Percentiles rank a stretch among this genome's conserved stretches.
These are phyloP conservation scores for Russula dissimulans DNA, from an alignment of 768 basidiomycete genomes.

Conservation along the genomic window DNA sequence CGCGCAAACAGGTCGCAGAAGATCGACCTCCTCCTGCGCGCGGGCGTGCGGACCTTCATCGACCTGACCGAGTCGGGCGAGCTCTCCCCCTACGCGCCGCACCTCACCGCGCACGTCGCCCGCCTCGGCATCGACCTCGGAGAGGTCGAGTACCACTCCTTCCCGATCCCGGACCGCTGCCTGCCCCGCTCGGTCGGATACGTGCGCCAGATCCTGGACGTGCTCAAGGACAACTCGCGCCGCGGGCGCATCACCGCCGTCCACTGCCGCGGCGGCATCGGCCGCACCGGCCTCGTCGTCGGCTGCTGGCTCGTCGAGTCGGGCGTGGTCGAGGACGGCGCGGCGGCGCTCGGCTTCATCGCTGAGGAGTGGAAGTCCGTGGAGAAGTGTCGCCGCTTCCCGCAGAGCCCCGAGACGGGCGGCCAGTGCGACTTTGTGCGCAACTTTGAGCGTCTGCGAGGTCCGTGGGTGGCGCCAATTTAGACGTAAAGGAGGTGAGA, in stretches of 20 bases:
- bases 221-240: constrained; percentile 49
- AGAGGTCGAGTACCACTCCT: constrained; percentile 65
- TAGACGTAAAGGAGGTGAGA: not conserved
- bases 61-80: constrained; percentile 80
- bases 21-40: constrained; percentile 59
- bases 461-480: not conserved
- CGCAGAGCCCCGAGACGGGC: constrained; percentile 72
- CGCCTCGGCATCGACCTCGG: constrained; percentile 45
- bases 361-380: constrained; percentile 65
- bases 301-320: constrained; percentile 75
- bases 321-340: constrained; percentile 49
- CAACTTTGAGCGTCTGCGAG: constrained; percentile 33
- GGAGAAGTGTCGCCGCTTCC: constrained; percentile 68
- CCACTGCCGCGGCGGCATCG: constrained; percentile 74
- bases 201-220: constrained; percentile 50
- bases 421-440: constrained; percentile 69
- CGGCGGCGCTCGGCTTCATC: constrained; percentile 55
- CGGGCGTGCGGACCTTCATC: constrained; percentile 73
- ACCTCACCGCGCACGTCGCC: constrained; percentile 44
- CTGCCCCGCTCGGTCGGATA: constrained; percentile 51
- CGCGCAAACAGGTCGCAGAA: constrained; percentile 38
- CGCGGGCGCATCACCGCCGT: constrained; percentile 59
- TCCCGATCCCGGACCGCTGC: constrained; percentile 67
- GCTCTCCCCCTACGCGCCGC: constrained; percentile 53
- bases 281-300: constrained; percentile 51